Conservation (phyloP, 2,329 filamentous ascomycete genomes). For the Phialocephala subalpina region DNA sequence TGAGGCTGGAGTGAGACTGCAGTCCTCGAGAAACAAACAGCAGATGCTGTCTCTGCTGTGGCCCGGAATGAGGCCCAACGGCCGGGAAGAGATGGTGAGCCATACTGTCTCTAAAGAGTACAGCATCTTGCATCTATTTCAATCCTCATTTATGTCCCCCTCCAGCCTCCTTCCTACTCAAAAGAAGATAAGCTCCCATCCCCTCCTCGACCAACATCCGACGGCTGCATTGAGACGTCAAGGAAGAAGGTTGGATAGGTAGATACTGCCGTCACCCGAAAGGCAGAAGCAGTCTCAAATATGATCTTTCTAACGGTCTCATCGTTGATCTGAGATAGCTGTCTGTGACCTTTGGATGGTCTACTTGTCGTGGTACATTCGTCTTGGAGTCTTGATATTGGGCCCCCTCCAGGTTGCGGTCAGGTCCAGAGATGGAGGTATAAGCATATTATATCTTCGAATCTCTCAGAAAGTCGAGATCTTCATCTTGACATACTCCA, state of each 20-base stretch:
- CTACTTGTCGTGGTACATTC: too few relatives aligned
- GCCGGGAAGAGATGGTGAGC: not conserved
- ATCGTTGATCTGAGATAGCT: not conserved
- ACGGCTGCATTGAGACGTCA: not conserved
- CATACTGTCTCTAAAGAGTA: not conserved
- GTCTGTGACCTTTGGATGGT: not conserved
- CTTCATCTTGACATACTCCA: not conserved
- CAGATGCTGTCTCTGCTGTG: conserved; percentile 1
- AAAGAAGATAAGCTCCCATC: not conserved
- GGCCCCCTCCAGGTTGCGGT: too few relatives aligned
- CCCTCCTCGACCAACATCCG: not conserved
- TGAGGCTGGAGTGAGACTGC: not conserved
- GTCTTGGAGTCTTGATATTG: too few relatives aligned
- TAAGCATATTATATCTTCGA: too few relatives aligned
- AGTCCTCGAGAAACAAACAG: not conserved
- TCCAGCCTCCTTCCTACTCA: not conserved
- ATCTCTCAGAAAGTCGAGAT: too few relatives aligned
- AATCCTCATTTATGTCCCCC: not conserved
- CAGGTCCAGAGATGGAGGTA: too few relatives aligned
- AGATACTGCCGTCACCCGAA: not conserved
- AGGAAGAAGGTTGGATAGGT: not conserved
- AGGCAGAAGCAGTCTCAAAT: not conserved
- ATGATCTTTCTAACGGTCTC: not conserved
- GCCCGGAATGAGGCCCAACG: not conserved
- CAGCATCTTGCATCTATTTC: not conserved